Conservation (phyloP, 768 basidiomycete species). For the Leccinum subgranulosum region DNA sequence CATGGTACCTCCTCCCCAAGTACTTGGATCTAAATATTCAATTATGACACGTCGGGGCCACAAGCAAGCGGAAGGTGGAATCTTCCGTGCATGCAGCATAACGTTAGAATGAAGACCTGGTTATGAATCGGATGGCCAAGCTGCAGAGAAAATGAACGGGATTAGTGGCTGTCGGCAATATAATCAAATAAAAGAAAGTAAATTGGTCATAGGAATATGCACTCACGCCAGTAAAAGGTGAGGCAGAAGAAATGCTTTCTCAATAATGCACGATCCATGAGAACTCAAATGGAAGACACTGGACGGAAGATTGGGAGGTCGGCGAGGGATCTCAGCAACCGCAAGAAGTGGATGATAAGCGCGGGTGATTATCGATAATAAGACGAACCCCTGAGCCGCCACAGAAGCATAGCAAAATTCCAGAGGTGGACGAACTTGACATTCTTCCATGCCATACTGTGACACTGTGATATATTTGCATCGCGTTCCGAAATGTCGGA, state of each 20-base stretch:
- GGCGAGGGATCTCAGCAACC: conserved; percentile 1
- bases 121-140: background rate
- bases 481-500: conserved; percentile 9
- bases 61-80: conserved; percentile 2
- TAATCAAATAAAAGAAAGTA: background rate
- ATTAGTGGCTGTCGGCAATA: background rate
- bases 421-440: conserved; percentile 19
- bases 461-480: conserved; percentile 18
- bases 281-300: background rate
- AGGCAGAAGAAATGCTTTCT: background rate
- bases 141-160: background rate
- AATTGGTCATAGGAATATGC: conserved; percentile 6
- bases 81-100: conserved; percentile 7
- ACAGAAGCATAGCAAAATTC: conserved; percentile 26
- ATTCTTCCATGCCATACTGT: conserved; percentile 17
- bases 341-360: conserved; percentile 18
- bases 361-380: conserved; percentile 24
- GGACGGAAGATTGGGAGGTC: background rate
- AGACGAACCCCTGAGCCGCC: conserved; percentile 18
- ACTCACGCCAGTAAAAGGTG: conserved; percentile 2
- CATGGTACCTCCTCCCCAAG: background rate
- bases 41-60: conserved; percentile 3
- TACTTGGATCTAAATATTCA: conserved; percentile 1
- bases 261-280: background rate
- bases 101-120: conserved; percentile 3